Evolutionary conservation across 805 yeast genomes (phyloP), one percentile per base, ranked within the genome.

Genomic region (Cyberlindnera mississippiensis): DNA sequence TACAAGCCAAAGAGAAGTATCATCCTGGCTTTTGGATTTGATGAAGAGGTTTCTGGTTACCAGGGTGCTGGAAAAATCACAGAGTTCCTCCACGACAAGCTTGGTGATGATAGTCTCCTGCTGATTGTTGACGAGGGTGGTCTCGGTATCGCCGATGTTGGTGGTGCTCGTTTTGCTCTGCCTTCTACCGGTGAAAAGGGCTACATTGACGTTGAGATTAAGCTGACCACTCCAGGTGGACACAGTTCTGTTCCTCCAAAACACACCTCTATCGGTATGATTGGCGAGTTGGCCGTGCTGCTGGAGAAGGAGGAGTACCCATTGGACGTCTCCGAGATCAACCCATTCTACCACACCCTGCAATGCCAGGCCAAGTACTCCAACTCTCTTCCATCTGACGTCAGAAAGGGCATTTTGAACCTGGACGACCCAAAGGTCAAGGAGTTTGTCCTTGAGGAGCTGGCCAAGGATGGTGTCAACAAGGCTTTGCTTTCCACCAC

Each of bases 191-290:
- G 77, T 15, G 85, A 82, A 55, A 80, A 79, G 59, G 85, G 86
- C 4, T 72, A 70, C 44, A 56, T 80, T 15, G 80, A 79, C 43
- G 61, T 80, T 35, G 58, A 59, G 22, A 66, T 82, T 32, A 67
- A 68, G 4, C 62, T 84, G 31, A 63, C 64, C 18, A 79, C 85
- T 16, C 75, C 76, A 10, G 95, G 95, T 33, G 95, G 95, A 6
- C 95, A 85, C 59, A 77, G 90, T 2, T 81, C 90, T 8, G 61
- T 73, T 15, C 93, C 95, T 6, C 91, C 90, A 2, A 81, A 76
- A 32, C 95, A 86, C 56, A 85, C 95, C 9, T 42, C 48, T 4
- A 42, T 48, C 18, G 52, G 52, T 14, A 42, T 48, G 43, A 44
- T 48, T 18, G 37, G 45, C 28, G 46, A 82, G 43, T 65, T 85